phyloP scores from a whole-genome alignment of 2,329 filamentous ascomycete species.

The Colletotrichum musae region DNA sequence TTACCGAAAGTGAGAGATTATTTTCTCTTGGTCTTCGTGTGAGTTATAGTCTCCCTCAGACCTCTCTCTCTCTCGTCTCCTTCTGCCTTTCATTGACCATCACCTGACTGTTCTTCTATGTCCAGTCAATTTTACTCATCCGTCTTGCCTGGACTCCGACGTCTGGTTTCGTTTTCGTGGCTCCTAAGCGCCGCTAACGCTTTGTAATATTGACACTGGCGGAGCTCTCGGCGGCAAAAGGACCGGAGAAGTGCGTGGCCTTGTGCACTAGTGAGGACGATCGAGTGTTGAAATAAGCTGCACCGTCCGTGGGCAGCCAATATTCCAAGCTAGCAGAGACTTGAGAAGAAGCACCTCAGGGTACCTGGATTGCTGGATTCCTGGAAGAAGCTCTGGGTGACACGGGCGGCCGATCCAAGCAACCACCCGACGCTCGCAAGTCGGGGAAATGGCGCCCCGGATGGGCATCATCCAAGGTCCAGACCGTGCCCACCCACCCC shows the following conservation, averaged over 20 bases:
- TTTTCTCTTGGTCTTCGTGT: background rate
- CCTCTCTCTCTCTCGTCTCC: background rate
- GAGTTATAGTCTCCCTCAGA: background rate
- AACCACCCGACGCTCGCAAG: constrained; percentile 5
- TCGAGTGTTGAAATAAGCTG: constrained; percentile 15
- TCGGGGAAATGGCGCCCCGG: constrained; percentile 30
- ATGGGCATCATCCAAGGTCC: constrained; percentile 30
- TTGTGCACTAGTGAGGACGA: constrained; percentile 13
- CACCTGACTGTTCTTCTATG: too few relatives aligned
- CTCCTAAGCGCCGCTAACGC: constrained; percentile 9
- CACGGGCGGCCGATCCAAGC: constrained; percentile 36
- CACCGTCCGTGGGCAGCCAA: constrained; percentile 22
- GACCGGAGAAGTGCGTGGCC: constrained; percentile 19
- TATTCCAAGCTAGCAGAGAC: constrained; percentile 6
- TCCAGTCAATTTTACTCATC: too few relatives aligned
- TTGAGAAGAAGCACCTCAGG: background rate
- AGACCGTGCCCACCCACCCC: constrained; percentile 37
- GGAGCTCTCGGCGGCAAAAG: constrained; percentile 4
- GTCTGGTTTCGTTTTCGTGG: background rate
- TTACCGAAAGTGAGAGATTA: too few relatives aligned
- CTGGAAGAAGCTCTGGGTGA: constrained; percentile 20
- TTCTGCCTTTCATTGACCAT: background rate
- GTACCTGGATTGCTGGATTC: too few relatives aligned
- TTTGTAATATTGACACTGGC: constrained; percentile 3
- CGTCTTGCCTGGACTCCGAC: too few relatives aligned